A percentile compares a stretch with the other conserved stretches of the same genome.
Conservation (phyloP, 1,284 basidiomycete species). For the Rhodotorula sp. region DNA sequence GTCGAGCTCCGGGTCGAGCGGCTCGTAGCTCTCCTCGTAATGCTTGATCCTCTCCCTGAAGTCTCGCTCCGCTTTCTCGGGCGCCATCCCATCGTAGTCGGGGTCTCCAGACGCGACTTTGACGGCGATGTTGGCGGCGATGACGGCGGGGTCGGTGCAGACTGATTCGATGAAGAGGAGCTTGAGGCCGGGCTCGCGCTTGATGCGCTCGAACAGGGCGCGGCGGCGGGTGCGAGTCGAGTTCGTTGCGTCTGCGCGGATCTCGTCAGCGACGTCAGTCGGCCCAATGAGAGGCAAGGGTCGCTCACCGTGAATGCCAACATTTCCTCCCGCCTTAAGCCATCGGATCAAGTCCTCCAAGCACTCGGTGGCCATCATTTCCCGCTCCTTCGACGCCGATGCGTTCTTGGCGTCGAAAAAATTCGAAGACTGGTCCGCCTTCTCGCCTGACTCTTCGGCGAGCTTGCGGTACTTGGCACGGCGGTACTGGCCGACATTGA, state of each 20-base stretch:
- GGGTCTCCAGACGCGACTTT: conserved; percentile 97
- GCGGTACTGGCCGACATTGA: conserved; percentile 95
- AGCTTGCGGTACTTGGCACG: conserved; percentile 80
- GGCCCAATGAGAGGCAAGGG: too few relatives aligned
- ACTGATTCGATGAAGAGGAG: conserved; percentile 92
- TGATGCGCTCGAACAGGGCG: conserved; percentile 74
- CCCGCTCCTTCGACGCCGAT: conserved; percentile 72
- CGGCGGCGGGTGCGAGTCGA: conserved; percentile 72
- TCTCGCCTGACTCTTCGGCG: conserved; percentile 66
- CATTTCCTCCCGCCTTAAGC: conserved; percentile 86
- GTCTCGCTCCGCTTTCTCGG: conserved; percentile 80
- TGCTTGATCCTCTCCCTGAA: conserved; percentile 86
- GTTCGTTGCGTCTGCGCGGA: conserved; percentile 78
- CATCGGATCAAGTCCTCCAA: conserved; percentile 92
- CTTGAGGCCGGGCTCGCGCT: conserved; percentile 81
- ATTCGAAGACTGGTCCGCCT: conserved; percentile 83
- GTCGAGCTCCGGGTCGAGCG: conserved; percentile 76
- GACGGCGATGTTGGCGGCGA: conserved; percentile 91
- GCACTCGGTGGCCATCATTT: conserved; percentile 84
- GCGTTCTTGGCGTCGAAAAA: conserved; percentile 89
- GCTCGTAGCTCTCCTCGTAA: conserved; percentile 96
- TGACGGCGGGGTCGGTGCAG: conserved; percentile 89
- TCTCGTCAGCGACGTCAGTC: neutral
- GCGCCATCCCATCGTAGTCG: conserved; percentile 87
- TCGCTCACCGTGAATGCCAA: conserved; percentile 91